Conservation (phyloP, 1,284 basidiomycete species). For the Schizophyllum amplum region DNA sequence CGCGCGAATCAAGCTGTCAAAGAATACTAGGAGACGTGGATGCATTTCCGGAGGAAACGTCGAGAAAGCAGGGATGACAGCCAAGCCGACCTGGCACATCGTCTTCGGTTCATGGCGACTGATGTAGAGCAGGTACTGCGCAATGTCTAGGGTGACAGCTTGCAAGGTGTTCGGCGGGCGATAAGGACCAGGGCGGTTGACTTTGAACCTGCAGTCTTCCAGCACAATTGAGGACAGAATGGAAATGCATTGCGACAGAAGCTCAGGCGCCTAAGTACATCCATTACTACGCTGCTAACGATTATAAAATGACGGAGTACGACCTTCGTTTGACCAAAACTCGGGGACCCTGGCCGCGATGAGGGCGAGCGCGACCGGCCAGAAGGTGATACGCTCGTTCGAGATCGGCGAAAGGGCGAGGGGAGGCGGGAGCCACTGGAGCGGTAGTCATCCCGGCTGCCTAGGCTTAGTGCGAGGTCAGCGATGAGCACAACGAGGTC, state of each 20-base stretch:
- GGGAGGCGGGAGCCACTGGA: slow-evolving; percentile 16
- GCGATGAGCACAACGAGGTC: background rate
- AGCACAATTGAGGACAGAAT: slow-evolving; percentile 51
- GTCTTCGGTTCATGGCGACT: slow-evolving; percentile 44
- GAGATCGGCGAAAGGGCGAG: slow-evolving; percentile 39
- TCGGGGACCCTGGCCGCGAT: slow-evolving; percentile 12
- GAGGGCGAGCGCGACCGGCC: slow-evolving; percentile 44
- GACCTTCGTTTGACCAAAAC: background rate
- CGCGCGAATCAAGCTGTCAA: slow-evolving; percentile 47
- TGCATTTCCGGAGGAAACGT: slow-evolving; percentile 56
- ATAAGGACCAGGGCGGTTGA: slow-evolving; percentile 42
- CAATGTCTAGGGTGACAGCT: slow-evolving; percentile 51
- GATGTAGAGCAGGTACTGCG: slow-evolving; percentile 47
- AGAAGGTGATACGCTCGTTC: slow-evolving; percentile 28
- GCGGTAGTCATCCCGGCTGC: slow-evolving; percentile 15
- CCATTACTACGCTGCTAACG: slow-evolving; percentile 10
- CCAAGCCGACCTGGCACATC: slow-evolving; percentile 50
- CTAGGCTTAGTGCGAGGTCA: slow-evolving; percentile 34
- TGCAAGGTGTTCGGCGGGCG: slow-evolving; percentile 63
- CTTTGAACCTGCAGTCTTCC: slow-evolving; percentile 63
- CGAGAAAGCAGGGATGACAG: slow-evolving; percentile 59
- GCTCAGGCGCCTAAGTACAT: slow-evolving; percentile 29
- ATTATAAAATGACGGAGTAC: background rate
- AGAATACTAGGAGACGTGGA: slow-evolving; percentile 50
- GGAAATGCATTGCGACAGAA: slow-evolving; percentile 53